phyloP scores from a whole-genome alignment of 2,329 filamentous ascomycete genomes.

The Hypoxylon sp. region DNA sequence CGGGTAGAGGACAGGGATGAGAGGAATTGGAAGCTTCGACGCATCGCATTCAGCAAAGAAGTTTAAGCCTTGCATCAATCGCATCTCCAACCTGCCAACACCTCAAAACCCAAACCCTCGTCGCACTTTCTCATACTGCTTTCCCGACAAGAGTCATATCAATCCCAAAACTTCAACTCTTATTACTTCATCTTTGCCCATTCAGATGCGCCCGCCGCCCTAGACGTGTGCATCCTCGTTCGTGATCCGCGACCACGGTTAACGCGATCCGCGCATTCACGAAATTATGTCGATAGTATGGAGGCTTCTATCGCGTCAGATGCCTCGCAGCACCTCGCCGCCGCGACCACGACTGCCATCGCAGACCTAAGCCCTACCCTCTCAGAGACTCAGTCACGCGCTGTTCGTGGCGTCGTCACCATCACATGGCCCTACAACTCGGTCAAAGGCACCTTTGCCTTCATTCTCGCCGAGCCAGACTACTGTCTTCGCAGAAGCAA shows the following conservation, averaged over 20 bases:
- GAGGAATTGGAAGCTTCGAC: neutral
- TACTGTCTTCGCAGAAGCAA: slow-evolving; percentile 77
- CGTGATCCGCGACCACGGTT: slow-evolving; percentile 10
- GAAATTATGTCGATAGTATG: slow-evolving; percentile 41
- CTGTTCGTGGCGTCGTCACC: slow-evolving; percentile 76
- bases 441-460: slow-evolving; percentile 74
- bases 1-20: neutral
- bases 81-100: neutral
- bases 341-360: slow-evolving; percentile 58
- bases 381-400: slow-evolving; percentile 49
- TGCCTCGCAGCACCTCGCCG: slow-evolving; percentile 30
- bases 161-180: neutral
- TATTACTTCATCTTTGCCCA: neutral
- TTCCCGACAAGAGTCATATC: neutral
- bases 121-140: neutral
- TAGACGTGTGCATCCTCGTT: slow-evolving; percentile 4
- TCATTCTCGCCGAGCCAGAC: slow-evolving; percentile 85
- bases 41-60: slow-evolving; percentile 23
- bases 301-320: slow-evolving; percentile 30
- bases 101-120: neutral
- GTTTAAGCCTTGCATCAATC: neutral
- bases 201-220: slow-evolving; percentile 17
- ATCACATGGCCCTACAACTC: slow-evolving; percentile 93
- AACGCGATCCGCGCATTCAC: slow-evolving; percentile 22
- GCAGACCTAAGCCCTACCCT: slow-evolving; percentile 62